A percentile compares a stretch with the other conserved stretches of the same genome.
phyloP scores from a whole-genome alignment of 805 yeast species.

The Metschnikowia shivogae region DNA sequence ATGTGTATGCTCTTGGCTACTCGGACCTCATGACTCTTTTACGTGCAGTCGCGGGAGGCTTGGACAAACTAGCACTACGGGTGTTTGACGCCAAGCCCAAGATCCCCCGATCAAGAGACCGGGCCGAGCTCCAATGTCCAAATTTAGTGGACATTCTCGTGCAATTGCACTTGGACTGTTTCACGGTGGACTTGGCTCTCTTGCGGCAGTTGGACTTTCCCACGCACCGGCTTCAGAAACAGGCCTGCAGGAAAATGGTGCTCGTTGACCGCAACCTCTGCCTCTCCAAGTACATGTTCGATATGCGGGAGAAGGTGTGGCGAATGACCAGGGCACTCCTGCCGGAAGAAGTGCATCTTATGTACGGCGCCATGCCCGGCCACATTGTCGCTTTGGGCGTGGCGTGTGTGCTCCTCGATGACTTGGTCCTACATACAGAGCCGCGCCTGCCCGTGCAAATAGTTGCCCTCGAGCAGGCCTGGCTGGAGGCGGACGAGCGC shows the following conservation, averaged over 20 bases:
- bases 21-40: conserved; percentile 5
- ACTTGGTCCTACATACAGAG: conserved; percentile 3
- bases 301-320: conserved; percentile 11
- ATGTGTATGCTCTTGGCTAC: conserved; percentile 12
- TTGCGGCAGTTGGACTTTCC: background rate
- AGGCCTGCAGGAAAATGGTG: conserved; percentile 6
- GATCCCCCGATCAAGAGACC: background rate
- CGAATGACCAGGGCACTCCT: conserved; percentile 12
- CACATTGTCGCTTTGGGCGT: conserved; percentile 22
- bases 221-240: background rate
- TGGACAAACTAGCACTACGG: background rate
- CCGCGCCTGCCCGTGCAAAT: background rate
- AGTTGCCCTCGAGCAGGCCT: conserved; percentile 24
- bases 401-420: conserved; percentile 17
- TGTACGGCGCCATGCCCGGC: conserved; percentile 29
- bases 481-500: conserved; percentile 31
- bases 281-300: conserved; percentile 11
- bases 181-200: conserved; percentile 16
- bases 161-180: background rate
- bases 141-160: background rate
- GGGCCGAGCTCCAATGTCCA: background rate
- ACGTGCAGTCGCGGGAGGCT: background rate
- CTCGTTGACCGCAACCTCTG: conserved; percentile 23
- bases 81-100: background rate
- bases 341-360: conserved; percentile 17